Evolutionary conservation across 2,329 filamentous ascomycete species (phyloP), one percentile per base, ranked within the genome.

Genomic region (Clarireedia homoeocarpa): DNA sequence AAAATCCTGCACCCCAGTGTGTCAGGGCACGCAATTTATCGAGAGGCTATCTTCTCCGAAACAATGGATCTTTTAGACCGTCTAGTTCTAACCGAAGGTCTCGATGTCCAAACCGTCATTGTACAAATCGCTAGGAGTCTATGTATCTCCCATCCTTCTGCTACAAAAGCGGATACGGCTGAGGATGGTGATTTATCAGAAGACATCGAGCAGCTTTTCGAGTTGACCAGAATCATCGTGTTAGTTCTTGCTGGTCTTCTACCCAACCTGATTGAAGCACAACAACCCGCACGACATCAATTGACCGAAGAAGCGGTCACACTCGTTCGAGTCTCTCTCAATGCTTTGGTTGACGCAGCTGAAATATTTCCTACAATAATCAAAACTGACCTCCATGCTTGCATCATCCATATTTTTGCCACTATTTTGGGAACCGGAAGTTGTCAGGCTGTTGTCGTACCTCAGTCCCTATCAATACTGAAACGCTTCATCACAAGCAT

Each of bases 131-230:
- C 91, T 0, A 82, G 91, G 55, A 91, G 90, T 49, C 76, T 99
- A 15, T 96, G 92, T 65, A 80, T 97, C 17, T 86, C 89, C 2
- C 94, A 99, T 71, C 92, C 92, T 2, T 95, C 91, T 1, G 92
- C 94, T 2, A 83, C 89, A 60, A 83, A 82, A 63, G 77, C 81
- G 49, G 77, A 83, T 60, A 78, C 81, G 60, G 74, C 79, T 30
- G 83, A 86, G 40, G 88, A 91, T 52, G 85, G 85, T 15, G 87
- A 94, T 69, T 75, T 99, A 10, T 95, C 90, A 0, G 94, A 99
- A 67, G 94, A 99, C 68, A 96, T 99, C 60, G 94, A 99, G 68
- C 94, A 99, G 72, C 79, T 99, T 0, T 99, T 99, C 66, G 94
- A 99, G 72, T 78, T 99, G 48, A 99, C 94, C 0, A 83, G 94